Evolutionary conservation across 495 filamentous ascomycete genomes (phyloP), one percentile per base, ranked within the genome.

Genomic region (Polyplosphaeria fusca): DNA sequence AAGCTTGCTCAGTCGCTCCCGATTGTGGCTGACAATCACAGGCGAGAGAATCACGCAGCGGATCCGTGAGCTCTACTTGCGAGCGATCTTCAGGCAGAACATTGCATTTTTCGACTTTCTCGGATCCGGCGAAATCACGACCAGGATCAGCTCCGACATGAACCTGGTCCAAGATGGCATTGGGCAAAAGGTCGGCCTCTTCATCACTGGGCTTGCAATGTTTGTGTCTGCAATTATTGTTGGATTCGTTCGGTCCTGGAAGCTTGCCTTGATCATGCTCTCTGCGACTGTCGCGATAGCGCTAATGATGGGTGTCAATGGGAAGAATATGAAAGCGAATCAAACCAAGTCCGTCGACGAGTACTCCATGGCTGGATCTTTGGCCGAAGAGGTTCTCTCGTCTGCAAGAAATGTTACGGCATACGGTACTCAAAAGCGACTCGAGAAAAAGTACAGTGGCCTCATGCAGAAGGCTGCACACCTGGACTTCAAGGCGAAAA

Each of bases 371-470:
- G 91, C 91, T 65, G 92, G 92, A 42, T 91, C 86, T 0, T 79
- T 98, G 18, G 92, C 89, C 0, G 93, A 97, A 69, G 93, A 98
- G 71, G 91, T 96, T 52, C 83, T 98, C 67, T 92, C 87, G 65
- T 95, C 91, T 5, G 86, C 96, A 61, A 82, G 93, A 30, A 96
- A 94, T 68, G 87, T 91, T n/a, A 84, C 85, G 4, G 93, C 93
- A 7, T 98, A 96, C 64, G 87, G 86, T 55, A 96, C 91, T 0
- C 91, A 98, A 71, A 85, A 89, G 45, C 89, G 91, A 64, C 78
- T 98, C 22, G 88, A 89, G 16, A 78, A 77, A 60, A 84, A 92
- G 73, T 97, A 96, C 67, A 87, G 94, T 58, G 68, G 45, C 0
- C 86, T 93, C 67, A 74, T 98, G 30, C 71, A 64, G 46, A 73